Evolutionary conservation across 2,329 filamentous ascomycete genomes (phyloP), one percentile per base, ranked within the genome.

Genomic region (Colletotrichum musicola): DNA sequence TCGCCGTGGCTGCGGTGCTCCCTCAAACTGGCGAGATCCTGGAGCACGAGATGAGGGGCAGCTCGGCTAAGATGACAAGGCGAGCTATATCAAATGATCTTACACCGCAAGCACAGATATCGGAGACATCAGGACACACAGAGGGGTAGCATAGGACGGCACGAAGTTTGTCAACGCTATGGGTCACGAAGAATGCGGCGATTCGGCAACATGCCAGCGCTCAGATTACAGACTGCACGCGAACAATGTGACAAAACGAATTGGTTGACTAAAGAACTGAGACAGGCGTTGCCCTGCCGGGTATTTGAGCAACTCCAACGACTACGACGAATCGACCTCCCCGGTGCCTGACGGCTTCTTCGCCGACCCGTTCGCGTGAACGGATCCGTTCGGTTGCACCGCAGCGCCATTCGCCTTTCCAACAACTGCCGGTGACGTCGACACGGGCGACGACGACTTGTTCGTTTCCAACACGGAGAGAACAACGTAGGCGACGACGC

Each of bases 401-500:
- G 57, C n/a, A 10, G 14, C 20, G 12, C 47, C 30, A 14, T 50
- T 60, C 30, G 25, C 20, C 30, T 20, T 60, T 13, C 4, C 27
- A 1, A 14, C 14, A 4, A 25, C 22, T 25, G 42, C 20, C 20
- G 44, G 12, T 18, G 40, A 42, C 40, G 40, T n/a, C 13, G 27
- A 22, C 13, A 64, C 38, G 5, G 40, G 10, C 25, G 22, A 9
- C n/a, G 40, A 4, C 18, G 22, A 13, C n/a, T 59, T 68, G 44
- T 57, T 61, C 27, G 65, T 51, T 12, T 59, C 65, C 25, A 40
- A 22, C 6, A 51, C 16, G 2, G 47, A 30, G 38, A 78, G 64
- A 16, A 72, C 63, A 6, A 69, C 74, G 58, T 79, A 79, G 5
- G 71, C 71, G 2, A 77, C 20, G 0, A 77, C 69, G 14, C 74